Base-by-base conservation (phyloP, 73 alveolate species). In the Breviolum minutum region DNA sequence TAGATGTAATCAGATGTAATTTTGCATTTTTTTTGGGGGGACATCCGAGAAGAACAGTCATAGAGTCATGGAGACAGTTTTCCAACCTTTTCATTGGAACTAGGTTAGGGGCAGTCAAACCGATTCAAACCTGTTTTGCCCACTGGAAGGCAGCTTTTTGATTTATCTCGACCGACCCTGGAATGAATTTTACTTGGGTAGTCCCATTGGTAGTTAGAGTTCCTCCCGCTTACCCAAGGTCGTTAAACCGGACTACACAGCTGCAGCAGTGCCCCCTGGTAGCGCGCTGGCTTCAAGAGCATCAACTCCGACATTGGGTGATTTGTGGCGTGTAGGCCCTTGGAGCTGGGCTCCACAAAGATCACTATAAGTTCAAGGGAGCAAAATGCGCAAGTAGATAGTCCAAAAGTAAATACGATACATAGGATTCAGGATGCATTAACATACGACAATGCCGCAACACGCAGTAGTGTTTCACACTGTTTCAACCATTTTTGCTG, bases 291-390 rank as follows among this genome's bases (percentile, higher is more conserved):
- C 97, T 6, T 26, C 77, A 19, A 87, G 60, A 63, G 54, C 97
- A 11, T 70, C 97, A 13, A 71, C 87, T 74, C 97, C 97, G 6
- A 40, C 77, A 20, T 63, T 90, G 66, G 97, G 97, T 10, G 97
- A 90, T 74, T 22, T 90, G 64, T 90, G 97, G 97, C 97, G 97
- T 6, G 97, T 90, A 74, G 97, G 97, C 95, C 71, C n/a, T 7
- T 26, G 64, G 64, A 48, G 61, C 73, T 83, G 92, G 29, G 7
- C 54, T 40, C 54, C 54, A 40, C 54, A 40, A 40, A 40, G 54
- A 40, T 40, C 54, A 40, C 54, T 40, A 40, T 40, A 40, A 40
- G 3, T 3, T 40, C 54, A 40, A 40, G 54, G 54, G 3, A 40
- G 54, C 54, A 40, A 40, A 40, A 40, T 40, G 0, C 5, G 54